phyloP scores from a whole-genome alignment of 495 filamentous ascomycete genomes.

The Collariella sp. region DNA sequence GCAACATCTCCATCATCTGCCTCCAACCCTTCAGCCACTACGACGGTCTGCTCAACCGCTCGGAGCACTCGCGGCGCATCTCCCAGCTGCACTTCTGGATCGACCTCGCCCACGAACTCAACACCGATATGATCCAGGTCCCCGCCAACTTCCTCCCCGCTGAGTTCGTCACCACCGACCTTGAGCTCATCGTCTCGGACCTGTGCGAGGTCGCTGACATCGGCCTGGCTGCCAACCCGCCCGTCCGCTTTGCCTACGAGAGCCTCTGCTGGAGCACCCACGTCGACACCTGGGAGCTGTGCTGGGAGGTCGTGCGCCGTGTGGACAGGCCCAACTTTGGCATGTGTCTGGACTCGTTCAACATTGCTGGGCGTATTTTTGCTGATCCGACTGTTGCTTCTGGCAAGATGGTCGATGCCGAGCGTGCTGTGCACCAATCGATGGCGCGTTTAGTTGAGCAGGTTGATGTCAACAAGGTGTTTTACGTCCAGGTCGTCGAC shows the following conservation, averaged over 20 bases:
- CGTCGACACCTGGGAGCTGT: slow-evolving; percentile 61
- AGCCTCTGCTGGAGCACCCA: slow-evolving; percentile 67
- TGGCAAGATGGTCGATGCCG: slow-evolving; percentile 50
- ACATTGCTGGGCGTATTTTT: slow-evolving; percentile 67
- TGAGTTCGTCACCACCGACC: slow-evolving; percentile 48
- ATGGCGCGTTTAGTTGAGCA: slow-evolving; percentile 47
- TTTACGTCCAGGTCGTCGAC: slow-evolving; percentile 74
- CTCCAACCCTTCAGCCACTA: slow-evolving; percentile 76
- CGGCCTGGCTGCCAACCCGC: slow-evolving; percentile 43
- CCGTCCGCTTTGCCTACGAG: slow-evolving; percentile 69
- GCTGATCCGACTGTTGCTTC: slow-evolving; percentile 53
- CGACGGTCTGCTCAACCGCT: slow-evolving; percentile 62
- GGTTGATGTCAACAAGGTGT: slow-evolving; percentile 61
- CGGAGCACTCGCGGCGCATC: slow-evolving; percentile 48
- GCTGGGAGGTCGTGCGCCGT: slow-evolving; percentile 56
- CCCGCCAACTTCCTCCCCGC: slow-evolving; percentile 61
- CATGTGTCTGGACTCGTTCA: slow-evolving; percentile 72
- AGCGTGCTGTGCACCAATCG: slow-evolving; percentile 47
- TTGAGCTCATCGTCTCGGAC: slow-evolving; percentile 53
- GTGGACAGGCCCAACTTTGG: slow-evolving; percentile 70
- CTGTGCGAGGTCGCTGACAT: slow-evolving; percentile 58
- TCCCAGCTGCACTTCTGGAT: slow-evolving; percentile 65
- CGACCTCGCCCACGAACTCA: slow-evolving; percentile 50
- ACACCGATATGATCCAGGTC: slow-evolving; percentile 64
- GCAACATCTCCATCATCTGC: slow-evolving; percentile 55